Evolutionary conservation across 1,284 basidiomycete genomes (phyloP), one percentile per base, ranked within the genome.

Genomic region (Fistulinella cinereoalba): DNA sequence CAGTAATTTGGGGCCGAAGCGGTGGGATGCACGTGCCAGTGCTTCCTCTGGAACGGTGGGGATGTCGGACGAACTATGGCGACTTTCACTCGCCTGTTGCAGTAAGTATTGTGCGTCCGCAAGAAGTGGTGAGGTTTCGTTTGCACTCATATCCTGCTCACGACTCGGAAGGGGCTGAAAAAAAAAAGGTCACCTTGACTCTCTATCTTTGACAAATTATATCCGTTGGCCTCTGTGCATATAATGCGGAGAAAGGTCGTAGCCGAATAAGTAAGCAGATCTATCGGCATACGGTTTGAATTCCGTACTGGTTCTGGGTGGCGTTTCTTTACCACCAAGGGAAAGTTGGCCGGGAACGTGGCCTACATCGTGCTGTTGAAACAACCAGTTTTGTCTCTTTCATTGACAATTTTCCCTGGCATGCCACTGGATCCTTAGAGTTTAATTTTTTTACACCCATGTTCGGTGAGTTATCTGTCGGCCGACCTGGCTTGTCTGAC

Each of bases 1-100:
- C 49, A 80, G 68, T 55, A 82, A 64, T 51, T 44, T 51, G 9
- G 43, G 33, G 3, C 64, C 62, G n/a, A 63, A 47, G 27, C 3
- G 21, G 27, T 37, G 64, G 45, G 37, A 34, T 45, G 15, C 29
- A 19, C 45, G 31, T 64, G 38, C 60, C 50, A 51, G n/a, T n/a
- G n/a, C 52, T 54, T 61, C 56, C 2, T 51, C 15, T 13, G 58
- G 29, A 53, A 13, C 4, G 41, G 40, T 25, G 11, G 47, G 52
- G 51, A 50, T 52, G 49, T 39, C 47, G 37, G 33, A 44, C n/a
- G 51, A 49, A 55, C 39, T 13, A 21, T 48, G 27, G 23, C 33
- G 23, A n/a, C 22, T 28, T 34, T 34, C 49, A 7, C 2, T 19
- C 37, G 47, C 41, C 27, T 37, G 55, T 46, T 33, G 51, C 7